A percentile compares a stretch with the other conserved stretches of the same genome.
Conservation (phyloP, 495 filamentous ascomycete genomes). For the Elasticomyces elasticus region DNA sequence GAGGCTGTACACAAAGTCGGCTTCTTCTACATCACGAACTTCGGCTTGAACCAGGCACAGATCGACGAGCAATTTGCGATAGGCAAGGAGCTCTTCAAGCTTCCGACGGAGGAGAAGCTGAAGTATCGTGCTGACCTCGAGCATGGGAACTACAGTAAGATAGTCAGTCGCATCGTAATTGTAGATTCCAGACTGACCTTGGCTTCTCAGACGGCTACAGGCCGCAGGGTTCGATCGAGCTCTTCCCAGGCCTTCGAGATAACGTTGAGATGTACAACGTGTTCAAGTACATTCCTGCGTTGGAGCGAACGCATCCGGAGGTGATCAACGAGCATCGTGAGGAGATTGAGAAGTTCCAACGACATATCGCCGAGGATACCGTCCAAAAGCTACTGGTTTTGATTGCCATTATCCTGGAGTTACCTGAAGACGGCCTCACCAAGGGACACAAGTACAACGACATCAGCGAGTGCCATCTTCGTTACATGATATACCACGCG, state of each 20-base stretch:
- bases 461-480: conserved; percentile 38
- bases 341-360: conserved; percentile 40
- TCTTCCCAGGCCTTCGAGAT: conserved; percentile 35
- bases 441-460: conserved; percentile 43
- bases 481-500: conserved; percentile 47
- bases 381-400: conserved; percentile 39
- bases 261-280: conserved; percentile 50
- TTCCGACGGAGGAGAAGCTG: conserved; percentile 28
- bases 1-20: conserved; percentile 46
- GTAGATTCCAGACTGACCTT: too few species aligned
- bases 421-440: conserved; percentile 43
- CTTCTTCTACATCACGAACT: conserved; percentile 49
- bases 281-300: conserved; percentile 41
- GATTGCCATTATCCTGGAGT: conserved; percentile 42
- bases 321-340: conserved; percentile 30
- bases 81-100: conserved; percentile 43
- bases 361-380: conserved; percentile 39
- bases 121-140: conserved; percentile 16
- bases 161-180: too few species aligned
- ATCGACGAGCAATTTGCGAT: conserved; percentile 48
- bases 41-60: conserved; percentile 47
- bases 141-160: conserved; percentile 18
- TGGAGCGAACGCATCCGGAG: conserved; percentile 36
- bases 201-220: conserved; percentile 27
- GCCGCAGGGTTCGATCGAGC: conserved; percentile 26